Base-by-base conservation (phyloP, 805 yeast species). In the Scheffersomyces coipomensis region DNA sequence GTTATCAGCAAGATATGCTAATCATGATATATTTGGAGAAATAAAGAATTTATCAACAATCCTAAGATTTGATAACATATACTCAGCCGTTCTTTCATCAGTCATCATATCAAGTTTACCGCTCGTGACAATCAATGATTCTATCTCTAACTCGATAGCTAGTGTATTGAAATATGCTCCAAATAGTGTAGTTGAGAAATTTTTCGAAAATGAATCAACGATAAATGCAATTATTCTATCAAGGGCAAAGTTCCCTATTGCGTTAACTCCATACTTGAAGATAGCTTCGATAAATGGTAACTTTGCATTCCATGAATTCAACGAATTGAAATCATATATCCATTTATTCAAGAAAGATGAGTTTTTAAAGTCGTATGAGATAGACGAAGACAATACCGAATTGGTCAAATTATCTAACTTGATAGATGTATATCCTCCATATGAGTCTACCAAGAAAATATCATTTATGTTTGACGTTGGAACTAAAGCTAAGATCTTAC, bases 171-270 rank as follows among this genome's bases (percentile, higher is more conserved):
- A 56, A 7, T 56, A 63, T 19, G 71, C 76, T 29, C 79, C 83
- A 1, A 67, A 68, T 29, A 56, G 68, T 29, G 60, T 73, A 1
- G 59, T 71, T 10, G 69, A 65, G 42, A 55, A 52, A 12, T 76
- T 80, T 46, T 80, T 79, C 46, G 56, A 60, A 2, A 63, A 69
- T 38, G 68, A 68, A n/a, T 59, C 68, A 1, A 66, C 75, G 0
- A 63, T 64, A 17, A 68, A 71, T 35, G 55, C 73, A 3, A 52
- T 82, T 22, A 64, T 76, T 12, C 55, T 88, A 19, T 63, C 87
- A 1, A 72, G 83, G 44, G 83, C 93, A 0, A 88, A 90, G 52
- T 75, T 87, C 44, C 98, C 98, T 0, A 68, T 73, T 25, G 62
- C 79, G 2, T 57, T 87, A 13, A 57, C 73, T 2, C 82, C 91